Evolutionary conservation across 768 basidiomycete species (phyloP).

Genomic region (Lenzites betulinus): DNA sequence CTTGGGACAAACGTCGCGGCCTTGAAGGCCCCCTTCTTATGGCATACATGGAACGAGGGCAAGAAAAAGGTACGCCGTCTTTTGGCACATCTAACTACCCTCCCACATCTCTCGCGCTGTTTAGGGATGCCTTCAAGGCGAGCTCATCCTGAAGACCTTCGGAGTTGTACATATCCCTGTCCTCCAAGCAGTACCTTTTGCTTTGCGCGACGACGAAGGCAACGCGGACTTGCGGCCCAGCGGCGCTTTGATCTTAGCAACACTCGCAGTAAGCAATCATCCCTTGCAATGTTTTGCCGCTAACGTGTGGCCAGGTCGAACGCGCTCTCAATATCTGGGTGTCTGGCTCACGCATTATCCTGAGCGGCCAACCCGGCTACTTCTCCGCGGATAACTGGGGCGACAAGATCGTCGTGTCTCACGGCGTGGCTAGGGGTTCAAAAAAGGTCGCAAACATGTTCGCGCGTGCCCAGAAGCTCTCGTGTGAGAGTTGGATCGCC

Average conservation of each 20-base stretch:
- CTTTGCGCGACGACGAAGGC: not conserved
- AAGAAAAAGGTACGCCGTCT: not conserved
- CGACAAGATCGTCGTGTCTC: not conserved
- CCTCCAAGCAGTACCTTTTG: not conserved
- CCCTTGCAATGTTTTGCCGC: not conserved
- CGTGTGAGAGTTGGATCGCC: not conserved
- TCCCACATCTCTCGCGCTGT: not conserved
- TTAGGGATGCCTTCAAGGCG: not conserved
- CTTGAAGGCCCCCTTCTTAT: not conserved
- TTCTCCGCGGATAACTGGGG: not conserved
- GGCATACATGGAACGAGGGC: not conserved
- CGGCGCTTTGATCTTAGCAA: not conserved
- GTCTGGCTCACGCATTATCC: not conserved
- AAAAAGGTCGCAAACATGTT: not conserved
- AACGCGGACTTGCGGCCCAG: no score
- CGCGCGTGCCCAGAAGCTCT: not conserved
- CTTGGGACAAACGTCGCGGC: not conserved
- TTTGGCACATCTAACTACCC: no score
- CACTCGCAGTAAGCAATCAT: not conserved
- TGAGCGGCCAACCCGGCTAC: not conserved
- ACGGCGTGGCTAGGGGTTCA: not conserved
- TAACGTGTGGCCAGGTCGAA: not conserved
- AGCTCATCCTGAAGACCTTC: not conserved
- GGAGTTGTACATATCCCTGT: not conserved
- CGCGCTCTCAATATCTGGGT: not conserved